These are phyloP conservation scores for Spiromastix sp. DNA, from an alignment of 2,329 filamentous ascomycete species.

Conservation along the genomic window DNA sequence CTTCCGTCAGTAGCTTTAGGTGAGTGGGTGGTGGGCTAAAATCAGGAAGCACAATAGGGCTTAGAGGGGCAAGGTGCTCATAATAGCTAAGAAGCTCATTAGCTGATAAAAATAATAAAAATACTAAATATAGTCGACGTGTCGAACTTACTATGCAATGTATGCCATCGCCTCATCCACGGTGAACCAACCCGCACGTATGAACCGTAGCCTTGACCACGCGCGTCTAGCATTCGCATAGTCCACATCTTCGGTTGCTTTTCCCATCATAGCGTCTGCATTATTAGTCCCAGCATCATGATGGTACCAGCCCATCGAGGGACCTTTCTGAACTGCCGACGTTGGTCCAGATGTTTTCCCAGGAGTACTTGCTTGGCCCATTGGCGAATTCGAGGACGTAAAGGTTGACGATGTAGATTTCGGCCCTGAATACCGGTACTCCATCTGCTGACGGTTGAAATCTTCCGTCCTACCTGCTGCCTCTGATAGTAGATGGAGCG, in stretches of 20 bases:
- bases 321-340: conserved; percentile 26
- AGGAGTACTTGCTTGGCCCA: conserved; percentile 25
- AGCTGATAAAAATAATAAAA: conserved; percentile 9
- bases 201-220: conserved; percentile 90
- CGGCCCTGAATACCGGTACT: conserved; percentile 33
- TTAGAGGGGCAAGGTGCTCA: conserved; percentile 78
- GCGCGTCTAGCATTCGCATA: conserved; percentile 61
- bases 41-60: conserved; percentile 85
- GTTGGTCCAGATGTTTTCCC: conserved; percentile 26
- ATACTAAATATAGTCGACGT: conserved; percentile 7
- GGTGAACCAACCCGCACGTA: conserved; percentile 94
- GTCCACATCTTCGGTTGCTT: conserved; percentile 21
- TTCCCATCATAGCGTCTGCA: not conserved
- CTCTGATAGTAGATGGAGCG: conserved; percentile 81
- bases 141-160: conserved; percentile 65
- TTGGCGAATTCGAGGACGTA: conserved; percentile 26
- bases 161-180: conserved; percentile 88
- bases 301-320: conserved; percentile 34
- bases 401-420: conserved; percentile 29
- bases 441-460: conserved; percentile 37
- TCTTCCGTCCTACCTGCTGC: conserved; percentile 51
- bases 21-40: conserved; percentile 77
- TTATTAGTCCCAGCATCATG: conserved; percentile 43
- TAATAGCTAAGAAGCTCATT: conserved; percentile 87
- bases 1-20: conserved; percentile 68